These are phyloP conservation scores for Juncus effusus DNA, from an alignment of 176 grass and related monocot species.

Conservation along the genomic window DNA sequence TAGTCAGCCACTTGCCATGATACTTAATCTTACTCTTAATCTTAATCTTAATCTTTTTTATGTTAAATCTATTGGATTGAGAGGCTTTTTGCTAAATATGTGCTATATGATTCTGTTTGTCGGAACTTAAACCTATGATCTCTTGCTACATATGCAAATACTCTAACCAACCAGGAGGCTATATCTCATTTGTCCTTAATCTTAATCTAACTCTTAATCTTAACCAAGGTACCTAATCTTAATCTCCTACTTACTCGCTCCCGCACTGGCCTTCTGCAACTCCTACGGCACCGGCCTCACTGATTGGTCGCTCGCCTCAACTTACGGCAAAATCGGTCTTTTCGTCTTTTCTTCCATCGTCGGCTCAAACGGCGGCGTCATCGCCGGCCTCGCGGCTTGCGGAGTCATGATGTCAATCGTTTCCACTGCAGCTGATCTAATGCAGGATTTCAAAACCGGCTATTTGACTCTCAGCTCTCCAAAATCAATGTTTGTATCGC, in stretches of 20 bases:
- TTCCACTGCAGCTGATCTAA: constrained; percentile 78
- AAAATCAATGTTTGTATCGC: constrained; percentile 83
- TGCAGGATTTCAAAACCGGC: constrained; percentile 95
- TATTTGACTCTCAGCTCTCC: constrained; percentile 85
- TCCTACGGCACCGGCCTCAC: constrained; percentile 79
- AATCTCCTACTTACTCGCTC: constrained; percentile 55
- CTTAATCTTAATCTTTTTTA: too few species aligned
- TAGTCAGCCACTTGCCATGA: too few species aligned
- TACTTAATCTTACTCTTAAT: too few species aligned
- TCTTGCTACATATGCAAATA: too few species aligned
- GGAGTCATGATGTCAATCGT: constrained; percentile 92
- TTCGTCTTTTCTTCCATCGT: constrained; percentile 70
- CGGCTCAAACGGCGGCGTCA: constrained; percentile 64
- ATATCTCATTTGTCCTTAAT: too few species aligned
- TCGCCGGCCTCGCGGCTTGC: constrained; percentile 68
- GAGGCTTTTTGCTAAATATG: too few species aligned
- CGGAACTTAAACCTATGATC: too few species aligned
- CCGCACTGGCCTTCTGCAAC: constrained; percentile 83
- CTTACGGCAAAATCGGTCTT: constrained; percentile 74
- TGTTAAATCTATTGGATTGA: too few species aligned
- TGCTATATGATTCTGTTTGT: too few species aligned
- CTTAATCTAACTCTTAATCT: too few species aligned
- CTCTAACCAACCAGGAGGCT: too few species aligned
- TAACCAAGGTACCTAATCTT: constrained; percentile 45
- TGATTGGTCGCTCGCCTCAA: constrained; percentile 71